Evolutionary conservation across 805 yeast species (phyloP), one percentile per base, ranked within the genome.

Genomic region (Wickerhamiella vanderwaltii): DNA sequence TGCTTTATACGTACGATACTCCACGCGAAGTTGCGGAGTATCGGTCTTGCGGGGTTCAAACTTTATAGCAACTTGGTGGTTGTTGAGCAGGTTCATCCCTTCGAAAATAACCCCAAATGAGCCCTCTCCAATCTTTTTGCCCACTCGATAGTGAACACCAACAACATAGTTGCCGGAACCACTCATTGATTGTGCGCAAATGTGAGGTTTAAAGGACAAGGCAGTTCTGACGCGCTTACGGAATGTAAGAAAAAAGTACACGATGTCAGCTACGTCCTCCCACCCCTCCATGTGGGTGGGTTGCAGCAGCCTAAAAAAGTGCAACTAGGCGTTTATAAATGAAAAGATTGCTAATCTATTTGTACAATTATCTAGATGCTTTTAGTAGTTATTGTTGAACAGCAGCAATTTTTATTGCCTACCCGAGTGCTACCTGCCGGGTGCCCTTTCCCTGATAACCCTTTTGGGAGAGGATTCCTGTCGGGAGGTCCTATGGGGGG

Each of bases 91-190:
- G 60, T 91, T 88, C 32, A 84, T 74, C 48, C 98, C 98, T 65
- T 91, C 97, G 59, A 91, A 91, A 46, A 91, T 80, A 41, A 91
- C 94, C 43, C 98, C 98, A 61, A 91, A 91, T 3, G 97, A 88
- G 33, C 98, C 98, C 64, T 91, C 97, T 44, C 98, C 98, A 47
- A 91, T 87, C 65, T 91, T 91, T 62, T 87, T 88, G 45, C 97
- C 98, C 44, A 91, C 91, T 53, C 86, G 81, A 65, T 87, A 91
- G 67, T 91, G 98, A 47, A 88, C 77, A 18, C 98, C 98, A 35
- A 91, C 95, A 30, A 79, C 75, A 26, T 45, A 41, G 41, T 38
- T 38, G 30, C 41, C 41, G 18, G 35, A 28, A 20, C 41, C 41
- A 23, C 41, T 38, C 41, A 38, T 38, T 17, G 22, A 17, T n/a